Percentiles rank a stretch among this genome's conserved stretches.
Conservation (phyloP, 129 eudicot species). For the Deinandra increscens region DNA sequence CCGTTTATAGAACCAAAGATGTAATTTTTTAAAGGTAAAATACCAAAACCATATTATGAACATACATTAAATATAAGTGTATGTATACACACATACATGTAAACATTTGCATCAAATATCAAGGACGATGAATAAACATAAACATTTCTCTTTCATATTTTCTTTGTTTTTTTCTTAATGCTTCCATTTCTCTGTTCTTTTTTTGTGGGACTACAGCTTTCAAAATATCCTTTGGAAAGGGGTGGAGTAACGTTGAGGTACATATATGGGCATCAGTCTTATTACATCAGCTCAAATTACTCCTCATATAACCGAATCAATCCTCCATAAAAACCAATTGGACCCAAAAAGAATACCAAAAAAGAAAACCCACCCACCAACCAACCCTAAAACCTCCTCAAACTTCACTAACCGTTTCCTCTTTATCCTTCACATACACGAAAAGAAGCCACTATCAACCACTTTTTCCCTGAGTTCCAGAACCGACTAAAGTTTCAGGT, state of each 20-base stretch:
- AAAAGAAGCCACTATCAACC: constrained; percentile 8
- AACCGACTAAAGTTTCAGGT: constrained; percentile 19
- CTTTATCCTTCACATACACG: constrained; percentile 9
- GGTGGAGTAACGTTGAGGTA: background rate
- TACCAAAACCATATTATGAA: too few species aligned
- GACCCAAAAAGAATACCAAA: constrained; percentile 13
- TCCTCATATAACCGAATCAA: background rate
- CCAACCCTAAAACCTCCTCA: constrained; percentile 4
- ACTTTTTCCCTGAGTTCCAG: background rate
- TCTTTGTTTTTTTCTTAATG: background rate
- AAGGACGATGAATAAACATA: background rate
- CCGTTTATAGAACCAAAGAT: too few species aligned
- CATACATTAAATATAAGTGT: too few species aligned
- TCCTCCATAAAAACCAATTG: background rate
- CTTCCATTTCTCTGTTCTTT: background rate
- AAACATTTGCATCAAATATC: too few species aligned
- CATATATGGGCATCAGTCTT: background rate
- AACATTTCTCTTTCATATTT: background rate
- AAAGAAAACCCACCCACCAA: background rate
- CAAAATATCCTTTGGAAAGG: background rate
- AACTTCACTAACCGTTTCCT: constrained; percentile 6
- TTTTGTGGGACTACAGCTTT: background rate
- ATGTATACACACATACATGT: too few species aligned
- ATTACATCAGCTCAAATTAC: constrained; percentile 2
- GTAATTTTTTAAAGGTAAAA: too few species aligned